Conservation (phyloP, 495 filamentous ascomycete genomes). For the Neurospora intermedia region DNA sequence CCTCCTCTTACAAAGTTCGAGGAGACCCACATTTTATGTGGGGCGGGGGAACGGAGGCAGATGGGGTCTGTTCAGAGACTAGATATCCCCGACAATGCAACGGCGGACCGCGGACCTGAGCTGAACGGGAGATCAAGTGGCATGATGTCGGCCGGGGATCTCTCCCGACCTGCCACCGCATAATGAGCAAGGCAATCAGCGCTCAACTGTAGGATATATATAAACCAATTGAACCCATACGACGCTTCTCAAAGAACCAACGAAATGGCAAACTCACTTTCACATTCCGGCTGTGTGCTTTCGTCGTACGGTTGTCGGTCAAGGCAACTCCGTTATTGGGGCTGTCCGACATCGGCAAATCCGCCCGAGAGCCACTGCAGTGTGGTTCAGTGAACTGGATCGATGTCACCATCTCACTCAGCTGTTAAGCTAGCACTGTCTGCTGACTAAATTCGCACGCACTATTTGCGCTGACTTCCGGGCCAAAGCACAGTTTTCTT, state of each 20-base stretch:
- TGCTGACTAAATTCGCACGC: not conserved
- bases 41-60: too few relatives aligned
- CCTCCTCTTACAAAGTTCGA: too few relatives aligned
- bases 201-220: not conserved
- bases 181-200: not conserved
- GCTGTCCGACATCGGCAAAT: not conserved
- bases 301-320: not conserved
- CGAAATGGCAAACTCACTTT: not conserved
- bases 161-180: not conserved
- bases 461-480: not conserved
- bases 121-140: not conserved
- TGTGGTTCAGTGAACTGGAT: not conserved
- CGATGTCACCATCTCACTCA: not conserved
- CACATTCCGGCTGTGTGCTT: not conserved
- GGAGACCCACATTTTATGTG: too few relatives aligned
- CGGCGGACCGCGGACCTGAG: not conserved
- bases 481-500: not conserved
- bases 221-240: not conserved
- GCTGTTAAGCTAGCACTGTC: not conserved
- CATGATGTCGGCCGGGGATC: not conserved
- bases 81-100: not conserved
- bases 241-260: not conserved
- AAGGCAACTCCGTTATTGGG: not conserved
- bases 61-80: too few relatives aligned
- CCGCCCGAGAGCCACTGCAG: not conserved